Evolutionary conservation across 352 stramenopile genomes (phyloP).

Genomic region (Pythium brachiatum): DNA sequence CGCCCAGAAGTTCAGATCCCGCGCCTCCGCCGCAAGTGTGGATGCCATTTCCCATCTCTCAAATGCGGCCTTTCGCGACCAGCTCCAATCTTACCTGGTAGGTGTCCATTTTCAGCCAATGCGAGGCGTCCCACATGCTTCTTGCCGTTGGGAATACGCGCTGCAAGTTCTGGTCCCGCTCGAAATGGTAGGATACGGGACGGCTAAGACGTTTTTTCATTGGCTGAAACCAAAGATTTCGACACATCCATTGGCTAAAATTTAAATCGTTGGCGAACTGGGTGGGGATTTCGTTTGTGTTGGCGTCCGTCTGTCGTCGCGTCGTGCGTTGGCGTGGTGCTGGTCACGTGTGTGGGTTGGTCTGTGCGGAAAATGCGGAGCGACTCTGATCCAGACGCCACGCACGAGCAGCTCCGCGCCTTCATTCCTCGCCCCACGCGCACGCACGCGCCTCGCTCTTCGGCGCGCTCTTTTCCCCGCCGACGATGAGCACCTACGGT

Average conservation of each 20-base stretch:
- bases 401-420: conserved; percentile 3
- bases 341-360: background rate
- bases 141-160: conserved; percentile 21
- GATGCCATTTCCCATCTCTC: background rate
- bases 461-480: background rate
- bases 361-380: conserved; percentile 24
- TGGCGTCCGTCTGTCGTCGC: conserved; percentile 1
- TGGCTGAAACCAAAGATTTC: conserved; percentile 3
- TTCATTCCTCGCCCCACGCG: conserved; percentile 8
- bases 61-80: conserved; percentile 8
- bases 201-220: conserved; percentile 2
- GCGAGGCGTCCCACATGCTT: background rate
- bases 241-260: conserved; percentile 1
- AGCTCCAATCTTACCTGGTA: conserved; percentile 18
- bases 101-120: conserved; percentile 24
- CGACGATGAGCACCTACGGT: conserved; percentile 25
- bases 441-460: background rate
- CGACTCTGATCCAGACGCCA: background rate
- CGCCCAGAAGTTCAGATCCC: background rate
- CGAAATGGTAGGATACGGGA: conserved; percentile 13
- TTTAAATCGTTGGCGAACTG: background rate
- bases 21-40: background rate
- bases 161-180: conserved; percentile 23
- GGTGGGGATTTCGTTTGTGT: conserved; percentile 22
- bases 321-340: conserved; percentile 10